Percentiles rank a stretch among this genome's conserved stretches.
Evolutionary conservation across 2,329 filamentous ascomycete species (phyloP).

Genomic region (Neonectria magnoliae): DNA sequence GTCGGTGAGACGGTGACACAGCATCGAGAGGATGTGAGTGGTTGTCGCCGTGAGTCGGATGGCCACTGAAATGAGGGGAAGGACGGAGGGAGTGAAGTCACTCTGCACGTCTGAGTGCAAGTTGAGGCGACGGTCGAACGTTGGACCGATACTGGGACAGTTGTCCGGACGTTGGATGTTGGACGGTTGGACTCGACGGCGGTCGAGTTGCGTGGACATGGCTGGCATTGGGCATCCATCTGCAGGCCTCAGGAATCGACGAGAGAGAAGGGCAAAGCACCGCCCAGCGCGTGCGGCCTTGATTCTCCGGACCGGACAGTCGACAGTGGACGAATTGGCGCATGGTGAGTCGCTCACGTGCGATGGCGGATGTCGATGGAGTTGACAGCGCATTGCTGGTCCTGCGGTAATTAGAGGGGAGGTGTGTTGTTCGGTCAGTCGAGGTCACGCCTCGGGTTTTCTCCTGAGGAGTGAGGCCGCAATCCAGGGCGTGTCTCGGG

Average conservation of each 20-base stretch:
- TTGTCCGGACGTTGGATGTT: too few relatives aligned
- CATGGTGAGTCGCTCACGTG: constrained; percentile 22
- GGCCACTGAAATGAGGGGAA: neutral
- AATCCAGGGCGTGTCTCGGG: neutral
- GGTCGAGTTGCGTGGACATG: too few relatives aligned
- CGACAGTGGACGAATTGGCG: constrained; percentile 18
- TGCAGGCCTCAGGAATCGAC: constrained; percentile 1
- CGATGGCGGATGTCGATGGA: constrained; percentile 12
- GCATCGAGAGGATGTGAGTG: constrained; percentile 1
- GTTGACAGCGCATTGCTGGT: constrained; percentile 13
- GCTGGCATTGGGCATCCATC: constrained; percentile 15
- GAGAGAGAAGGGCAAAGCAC: neutral
- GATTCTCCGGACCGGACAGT: too few relatives aligned
- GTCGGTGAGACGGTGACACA: constrained; percentile 9
- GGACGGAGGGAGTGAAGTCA: neutral
- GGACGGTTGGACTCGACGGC: too few relatives aligned
- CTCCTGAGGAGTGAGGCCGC: neutral
- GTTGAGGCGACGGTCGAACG: constrained; percentile 1
- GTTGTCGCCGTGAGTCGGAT: neutral
- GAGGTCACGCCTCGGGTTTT: neutral
- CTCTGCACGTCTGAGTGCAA: constrained; percentile 2
- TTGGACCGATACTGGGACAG: neutral
- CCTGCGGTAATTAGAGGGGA: neutral
- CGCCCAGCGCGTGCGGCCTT: too few relatives aligned
- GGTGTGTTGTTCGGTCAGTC: neutral